Base-by-base conservation (phyloP, 495 filamentous ascomycete genomes). In the Penicillium flavigenum region DNA sequence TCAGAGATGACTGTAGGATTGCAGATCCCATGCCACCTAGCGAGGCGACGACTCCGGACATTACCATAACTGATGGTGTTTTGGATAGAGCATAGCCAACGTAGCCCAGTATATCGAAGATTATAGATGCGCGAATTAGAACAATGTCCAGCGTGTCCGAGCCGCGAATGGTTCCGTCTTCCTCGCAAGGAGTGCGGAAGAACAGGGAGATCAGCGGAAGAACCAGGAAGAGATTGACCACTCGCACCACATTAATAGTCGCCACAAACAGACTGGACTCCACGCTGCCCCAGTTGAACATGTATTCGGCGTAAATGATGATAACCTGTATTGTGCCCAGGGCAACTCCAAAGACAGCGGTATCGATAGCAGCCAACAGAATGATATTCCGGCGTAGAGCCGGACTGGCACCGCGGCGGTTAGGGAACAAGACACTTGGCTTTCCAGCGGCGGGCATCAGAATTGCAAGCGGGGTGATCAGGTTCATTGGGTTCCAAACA, bases 1-100 rank as follows among this genome's bases (percentile, higher is more conserved):
- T 97, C 17, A 97, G 72, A 0, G 89, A 80, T 0, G 87, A 84
- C 63, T 95, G 89, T 48, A 96, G 72, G 0, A 88, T 93, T 4
- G 94, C 92, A 5, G 85, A 86, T 0, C 85, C 93, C 50, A 97
- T 85, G 3, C 93, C 91, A 11, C 93, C 94, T 38, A 96, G 72
- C 0, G 90, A 79, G 2, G 90, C 86, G 20, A 89, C 62, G 20
- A 86, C 75, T 47, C 90, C 94, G 12, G 85, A 88, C 5, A 85
- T 39, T 9, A 89, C 81, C 70, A 88, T 82, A 2, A 88, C 47
- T 0, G 68, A 60, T 4, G 82, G 78, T 14, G 75, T 79, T 2
- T 78, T 77, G 1, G 83, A 83, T 43, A 90, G 61, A 0, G 87
- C 73, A 67, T 90, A 97, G 2, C 90, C 90, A 6, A 83, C 57